Conservation (phyloP, 805 yeast genomes). For the Ogataea paraovalis region DNA sequence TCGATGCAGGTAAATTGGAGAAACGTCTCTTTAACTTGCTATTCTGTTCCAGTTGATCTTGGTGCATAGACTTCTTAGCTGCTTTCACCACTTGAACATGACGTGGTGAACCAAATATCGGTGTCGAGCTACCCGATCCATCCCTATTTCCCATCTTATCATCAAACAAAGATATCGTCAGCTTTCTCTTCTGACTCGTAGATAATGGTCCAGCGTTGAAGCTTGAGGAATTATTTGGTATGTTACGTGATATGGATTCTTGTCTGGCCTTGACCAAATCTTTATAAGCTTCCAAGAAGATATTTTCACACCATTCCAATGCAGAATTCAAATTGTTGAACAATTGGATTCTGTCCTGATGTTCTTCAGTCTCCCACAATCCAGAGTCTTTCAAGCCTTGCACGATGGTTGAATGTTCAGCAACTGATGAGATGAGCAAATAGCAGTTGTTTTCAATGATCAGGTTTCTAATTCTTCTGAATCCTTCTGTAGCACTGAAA, state of each 20-base stretch:
- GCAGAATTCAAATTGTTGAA: slow-evolving; percentile 82
- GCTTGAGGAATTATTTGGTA: too few species aligned
- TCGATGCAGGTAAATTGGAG: slow-evolving; percentile 3
- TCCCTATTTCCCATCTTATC: slow-evolving; percentile 1
- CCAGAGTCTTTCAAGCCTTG: slow-evolving; percentile 81
- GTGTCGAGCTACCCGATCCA: slow-evolving; percentile 2
- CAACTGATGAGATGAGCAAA: slow-evolving; percentile 74
- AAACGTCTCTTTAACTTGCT: slow-evolving; percentile 11
- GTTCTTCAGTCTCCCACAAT: slow-evolving; percentile 52
- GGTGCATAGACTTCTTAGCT: slow-evolving; percentile 40
- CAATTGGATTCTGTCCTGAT: slow-evolving; percentile 48
- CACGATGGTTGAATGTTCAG: slow-evolving; percentile 60
- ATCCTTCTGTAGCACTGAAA: slow-evolving; percentile 95
- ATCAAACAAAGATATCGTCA: slow-evolving; percentile 16
- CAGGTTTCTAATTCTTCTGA: slow-evolving; percentile 78
- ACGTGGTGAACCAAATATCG: slow-evolving; percentile 46
- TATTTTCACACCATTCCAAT: slow-evolving; percentile 95
- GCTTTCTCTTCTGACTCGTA: slow-evolving; percentile 11
- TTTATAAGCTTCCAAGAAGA: slow-evolving; percentile 65
- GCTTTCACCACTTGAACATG: slow-evolving; percentile 50
- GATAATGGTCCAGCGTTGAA: background rate
- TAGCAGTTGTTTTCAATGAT: slow-evolving; percentile 65
- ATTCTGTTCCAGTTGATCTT: slow-evolving; percentile 32
- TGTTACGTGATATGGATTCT: background rate
- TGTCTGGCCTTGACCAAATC: slow-evolving; percentile 15